Evolutionary conservation across 2,329 filamentous ascomycete species (phyloP).

Genomic region (Xylaria sp.): DNA sequence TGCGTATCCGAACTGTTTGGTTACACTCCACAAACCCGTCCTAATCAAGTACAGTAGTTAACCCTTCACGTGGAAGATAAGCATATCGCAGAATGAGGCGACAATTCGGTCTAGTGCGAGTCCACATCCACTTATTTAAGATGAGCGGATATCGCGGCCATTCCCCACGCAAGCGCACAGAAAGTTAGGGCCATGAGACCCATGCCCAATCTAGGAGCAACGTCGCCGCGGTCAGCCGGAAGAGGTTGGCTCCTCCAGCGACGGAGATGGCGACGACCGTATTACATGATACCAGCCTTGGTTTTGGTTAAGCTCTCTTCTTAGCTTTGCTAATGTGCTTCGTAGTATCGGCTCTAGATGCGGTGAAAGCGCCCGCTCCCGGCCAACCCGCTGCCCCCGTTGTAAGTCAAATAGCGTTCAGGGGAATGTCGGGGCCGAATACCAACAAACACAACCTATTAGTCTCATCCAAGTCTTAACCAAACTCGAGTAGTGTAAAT

Average conservation of each 20-base stretch:
- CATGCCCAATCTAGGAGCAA: neutral
- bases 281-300: neutral
- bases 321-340: neutral
- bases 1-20: neutral
- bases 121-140: neutral
- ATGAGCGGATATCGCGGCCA: neutral
- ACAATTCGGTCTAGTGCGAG: neutral
- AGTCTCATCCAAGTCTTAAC: neutral
- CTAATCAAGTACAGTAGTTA: neutral
- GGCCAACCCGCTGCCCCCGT: neutral
- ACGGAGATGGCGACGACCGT: neutral
- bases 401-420: neutral
- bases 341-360: neutral
- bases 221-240: neutral
- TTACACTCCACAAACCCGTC: neutral
- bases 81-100: neutral
- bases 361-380: neutral
- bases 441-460: neutral
- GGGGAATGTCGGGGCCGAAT: neutral
- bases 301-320: neutral
- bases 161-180: neutral
- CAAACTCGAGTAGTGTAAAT: neutral
- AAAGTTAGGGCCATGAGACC: neutral
- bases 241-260: neutral
- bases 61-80: neutral